Evolutionary conservation across 495 filamentous ascomycete species (phyloP), one percentile per base, ranked within the genome.

Genomic region (Schizothecium vesticola): DNA sequence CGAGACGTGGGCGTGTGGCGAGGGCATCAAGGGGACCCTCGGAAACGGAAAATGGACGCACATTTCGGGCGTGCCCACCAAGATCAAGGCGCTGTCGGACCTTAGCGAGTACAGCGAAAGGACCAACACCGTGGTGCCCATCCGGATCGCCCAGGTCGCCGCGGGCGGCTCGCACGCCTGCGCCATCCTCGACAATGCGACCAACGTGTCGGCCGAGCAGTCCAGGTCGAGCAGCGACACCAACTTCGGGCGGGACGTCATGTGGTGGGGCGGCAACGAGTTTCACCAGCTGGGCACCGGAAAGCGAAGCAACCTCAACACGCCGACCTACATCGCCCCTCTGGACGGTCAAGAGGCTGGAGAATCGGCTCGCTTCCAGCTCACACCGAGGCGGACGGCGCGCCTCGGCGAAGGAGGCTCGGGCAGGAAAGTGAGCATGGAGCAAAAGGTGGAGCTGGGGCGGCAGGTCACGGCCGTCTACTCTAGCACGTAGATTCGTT

Each of bases 181-280:
- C 24, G 94, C 93, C 12, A 83, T 93, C 1, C 85, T 98, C 86
- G 84, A 89, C 70, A 97, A 97, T 73, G 82, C 90, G 23, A 89
- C 91, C 3, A 85, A 88, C 64, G 74, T 92, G 51, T 75, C 81
- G 19, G 83, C 87, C 4, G 77, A 78, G 12, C 73, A 81, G 7
- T 74, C 79, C 8, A 83, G 80, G 12, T 83, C 85, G 4, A 81
- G 81, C 4, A 86, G 88, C 61, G 89, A 92, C 67, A 90, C 87
- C 4, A 90, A 92, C 70, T 97, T 86, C 83, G 94, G 94, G 62
- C 87, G 88, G 10, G 95, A 98, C 77, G 88, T 91, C 2, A 75
- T 97, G 7, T 96, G 89, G 85, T 99, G 94, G 91, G 95, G 95
- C 70, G 91, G 91, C 51, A 99, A 97, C 73, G 94, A 99, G 80